Evolutionary conservation across 2,329 filamentous ascomycete genomes (phyloP), one percentile per base, ranked within the genome.

Genomic region (Emergomyces orientalis): DNA sequence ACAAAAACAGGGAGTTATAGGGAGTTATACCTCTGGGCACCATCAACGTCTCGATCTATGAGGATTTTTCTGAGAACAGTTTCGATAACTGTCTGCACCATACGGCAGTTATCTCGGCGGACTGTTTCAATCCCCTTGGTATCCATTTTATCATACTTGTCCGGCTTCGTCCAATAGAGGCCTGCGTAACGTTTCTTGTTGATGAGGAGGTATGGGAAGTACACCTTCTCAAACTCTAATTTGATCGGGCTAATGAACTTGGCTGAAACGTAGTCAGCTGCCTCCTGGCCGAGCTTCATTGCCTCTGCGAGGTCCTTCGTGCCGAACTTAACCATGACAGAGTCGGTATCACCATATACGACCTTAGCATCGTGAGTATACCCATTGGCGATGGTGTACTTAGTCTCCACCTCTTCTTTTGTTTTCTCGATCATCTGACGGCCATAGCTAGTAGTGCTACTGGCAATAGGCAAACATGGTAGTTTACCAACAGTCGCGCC

Each of bases 181-280:
- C 94, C 94, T 9, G 94, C 94, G 71, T 99, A 99, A 66, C 94
- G 89, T 81, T 99, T 99, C 82, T 99, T 99, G 86, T 99, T 99
- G 86, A 99, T 99, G 60, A 99, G 83, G 41, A 99, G 82, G 73
- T 99, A 99, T 0, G 94, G 94, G 74, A 89, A 99, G 77, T 99
- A 99, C 0, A 99, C 93, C 78, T 99, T 99, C 76, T 99, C 94
- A 77, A 99, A 99, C 75, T 99, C 94, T 39, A 99, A 85, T 79
- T 97, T 99, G 82, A 99, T 99, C 3, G 94, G 94, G 72, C 94
- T 95, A 74, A 92, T 80, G 73, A 99, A 99, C 74, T 97, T 96
- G 55, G 84, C 84, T 4, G 94, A 97, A 49, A 99, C 94, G 69
- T 81, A 95, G 25, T 87, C 82, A 0, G 94, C 89, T 13, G 94